Percentiles rank a stretch among this genome's conserved stretches.
Conservation (phyloP, 2,329 filamentous ascomycete genomes). For the Fusarium paranaense region DNA sequence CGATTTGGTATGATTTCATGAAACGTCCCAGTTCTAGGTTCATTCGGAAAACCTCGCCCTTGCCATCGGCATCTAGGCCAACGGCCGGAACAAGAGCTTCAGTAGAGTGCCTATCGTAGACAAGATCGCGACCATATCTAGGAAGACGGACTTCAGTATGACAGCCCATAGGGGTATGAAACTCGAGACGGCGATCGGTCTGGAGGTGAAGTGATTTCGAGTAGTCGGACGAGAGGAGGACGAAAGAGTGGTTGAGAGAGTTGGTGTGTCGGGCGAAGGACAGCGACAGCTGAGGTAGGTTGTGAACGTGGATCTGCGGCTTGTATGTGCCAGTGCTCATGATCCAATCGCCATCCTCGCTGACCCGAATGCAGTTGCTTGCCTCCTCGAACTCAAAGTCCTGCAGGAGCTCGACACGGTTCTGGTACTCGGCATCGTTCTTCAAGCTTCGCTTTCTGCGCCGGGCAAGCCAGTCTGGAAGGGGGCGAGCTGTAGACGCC, state of each 20-base stretch:
- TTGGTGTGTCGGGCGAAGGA: conserved; percentile 94
- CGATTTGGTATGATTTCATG: conserved; percentile 92
- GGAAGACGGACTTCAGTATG: conserved; percentile 93
- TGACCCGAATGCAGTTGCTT: conserved; percentile 88
- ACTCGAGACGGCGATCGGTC: conserved; percentile 89
- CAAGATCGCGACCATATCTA: conserved; percentile 88
- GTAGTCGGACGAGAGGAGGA: conserved; percentile 89
- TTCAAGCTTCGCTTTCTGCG: conserved; percentile 92
- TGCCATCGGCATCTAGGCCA: conserved; percentile 85
- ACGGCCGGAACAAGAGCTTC: conserved; percentile 91
- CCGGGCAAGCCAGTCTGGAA: conserved; percentile 95
- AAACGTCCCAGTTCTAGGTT: conserved; percentile 94
- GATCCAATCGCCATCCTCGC: conserved; percentile 96
- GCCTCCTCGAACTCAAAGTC: conserved; percentile 99
- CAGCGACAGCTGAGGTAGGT: conserved; percentile 91
- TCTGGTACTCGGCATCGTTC: conserved; percentile 91
- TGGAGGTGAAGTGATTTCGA: conserved; percentile 95
- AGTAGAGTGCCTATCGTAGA: conserved; percentile 84
- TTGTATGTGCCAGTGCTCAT: conserved; percentile 89
- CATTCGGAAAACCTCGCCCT: conserved; percentile 91
- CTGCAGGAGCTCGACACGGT: conserved; percentile 92
- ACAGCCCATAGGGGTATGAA: conserved; percentile 89
- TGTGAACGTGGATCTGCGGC: conserved; percentile 87
- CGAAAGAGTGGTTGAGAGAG: conserved; percentile 90
- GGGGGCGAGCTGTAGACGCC: conserved; percentile 84